Percentiles rank a stretch among this genome's conserved stretches.
Conservation (phyloP, 495 filamentous ascomycete species). For the Aspergillus sclerotioniger region DNA sequence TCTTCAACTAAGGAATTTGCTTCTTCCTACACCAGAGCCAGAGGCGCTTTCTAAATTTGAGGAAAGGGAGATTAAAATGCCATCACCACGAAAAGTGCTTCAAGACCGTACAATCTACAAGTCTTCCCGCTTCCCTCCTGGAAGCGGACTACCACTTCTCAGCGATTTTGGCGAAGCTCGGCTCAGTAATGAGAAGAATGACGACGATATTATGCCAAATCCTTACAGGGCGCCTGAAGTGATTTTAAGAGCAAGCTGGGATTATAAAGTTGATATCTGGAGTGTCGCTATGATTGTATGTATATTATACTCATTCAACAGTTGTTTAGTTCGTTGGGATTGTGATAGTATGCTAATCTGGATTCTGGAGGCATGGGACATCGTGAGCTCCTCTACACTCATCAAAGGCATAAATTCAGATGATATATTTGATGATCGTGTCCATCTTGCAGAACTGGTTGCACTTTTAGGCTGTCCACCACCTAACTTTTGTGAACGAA, state of each 20-base stretch:
- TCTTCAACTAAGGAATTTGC: conserved; percentile 19
- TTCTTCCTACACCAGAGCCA: conserved; percentile 15
- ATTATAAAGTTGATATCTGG: conserved; percentile 42
- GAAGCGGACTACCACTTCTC: conserved; percentile 21
- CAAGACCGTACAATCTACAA: conserved; percentile 25
- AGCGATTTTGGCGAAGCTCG: conserved; percentile 30
- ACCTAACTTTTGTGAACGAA: conserved; percentile 26
- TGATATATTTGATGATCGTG: conserved; percentile 22
- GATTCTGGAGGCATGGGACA: conserved; percentile 26
- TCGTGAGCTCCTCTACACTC: conserved; percentile 16
- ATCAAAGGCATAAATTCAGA: conserved; percentile 17
- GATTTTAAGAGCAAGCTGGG: conserved; percentile 35
- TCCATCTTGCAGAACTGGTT: conserved; percentile 40
- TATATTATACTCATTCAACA: not conserved
- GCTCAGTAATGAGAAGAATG: conserved; percentile 24
- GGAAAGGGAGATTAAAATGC: conserved; percentile 12
- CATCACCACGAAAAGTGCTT: conserved; percentile 22
- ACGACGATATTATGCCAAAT: conserved; percentile 19
- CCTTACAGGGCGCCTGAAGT: conserved; percentile 32
- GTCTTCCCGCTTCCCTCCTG: conserved; percentile 2
- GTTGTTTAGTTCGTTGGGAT: too few species aligned
- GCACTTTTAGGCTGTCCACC: conserved; percentile 42
- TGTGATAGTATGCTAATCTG: not conserved
- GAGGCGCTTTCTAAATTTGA: conserved; percentile 15
- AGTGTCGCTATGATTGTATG: conserved; percentile 32